phyloP scores from a whole-genome alignment of 768 basidiomycete genomes.

The Hypholoma sublateritium region DNA sequence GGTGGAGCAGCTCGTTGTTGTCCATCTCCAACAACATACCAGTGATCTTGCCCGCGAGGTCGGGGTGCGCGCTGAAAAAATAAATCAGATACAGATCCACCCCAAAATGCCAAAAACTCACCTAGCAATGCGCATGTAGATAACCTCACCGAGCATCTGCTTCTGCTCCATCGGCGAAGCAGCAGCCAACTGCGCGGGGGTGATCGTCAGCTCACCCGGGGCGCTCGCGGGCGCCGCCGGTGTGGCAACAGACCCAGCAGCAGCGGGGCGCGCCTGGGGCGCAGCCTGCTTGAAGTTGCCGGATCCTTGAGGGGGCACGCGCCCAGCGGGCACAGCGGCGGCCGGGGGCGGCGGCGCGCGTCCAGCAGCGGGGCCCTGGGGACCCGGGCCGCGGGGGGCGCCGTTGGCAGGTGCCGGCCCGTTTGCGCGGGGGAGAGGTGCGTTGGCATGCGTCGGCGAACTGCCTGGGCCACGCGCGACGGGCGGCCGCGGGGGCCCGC shows the following conservation, averaged over 20 bases:
- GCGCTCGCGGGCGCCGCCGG: slow-evolving; percentile 22
- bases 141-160: slow-evolving; percentile 96
- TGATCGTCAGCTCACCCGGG: slow-evolving; percentile 42
- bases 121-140: slow-evolving; percentile 84
- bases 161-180: slow-evolving; percentile 90
- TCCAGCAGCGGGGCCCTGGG: slow-evolving; percentile 43
- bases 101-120: too few relatives aligned
- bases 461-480: slow-evolving; percentile 66
- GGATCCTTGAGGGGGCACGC: slow-evolving; percentile 25
- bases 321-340: slow-evolving; percentile 31
- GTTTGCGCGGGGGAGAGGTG: slow-evolving; percentile 64
- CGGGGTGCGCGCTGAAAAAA: slow-evolving; percentile 66
- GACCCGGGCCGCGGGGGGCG: slow-evolving; percentile 49
- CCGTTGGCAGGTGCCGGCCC: slow-evolving; percentile 60
- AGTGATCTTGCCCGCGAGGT: slow-evolving; percentile 97
- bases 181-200: slow-evolving; percentile 48
- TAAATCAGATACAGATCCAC: too few relatives aligned
- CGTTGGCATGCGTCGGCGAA: slow-evolving; percentile 65
- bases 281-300: slow-evolving; percentile 34
- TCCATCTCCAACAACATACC: slow-evolving; percentile 99
- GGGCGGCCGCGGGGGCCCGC: slow-evolving; percentile 61
- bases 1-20: slow-evolving; percentile 86
- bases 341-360: slow-evolving; percentile 38
- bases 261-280: slow-evolving; percentile 43
- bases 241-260: slow-evolving; percentile 46